A percentile compares a stretch with the other conserved stretches of the same genome.
phyloP scores from a whole-genome alignment of 179 eudicot genomes.

The Amaranthus tricolor region DNA sequence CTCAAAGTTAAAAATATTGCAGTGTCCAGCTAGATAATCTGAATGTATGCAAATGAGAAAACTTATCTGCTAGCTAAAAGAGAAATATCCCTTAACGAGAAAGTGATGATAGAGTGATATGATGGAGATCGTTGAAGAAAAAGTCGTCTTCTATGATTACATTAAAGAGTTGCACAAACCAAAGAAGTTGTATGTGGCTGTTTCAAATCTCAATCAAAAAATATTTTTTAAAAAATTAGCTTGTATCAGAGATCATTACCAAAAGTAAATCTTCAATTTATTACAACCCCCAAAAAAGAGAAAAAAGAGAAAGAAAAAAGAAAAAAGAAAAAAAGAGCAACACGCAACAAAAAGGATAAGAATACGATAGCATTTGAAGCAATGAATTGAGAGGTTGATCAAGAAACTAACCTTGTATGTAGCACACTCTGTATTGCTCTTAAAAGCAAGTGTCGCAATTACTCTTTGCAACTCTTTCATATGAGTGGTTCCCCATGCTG shows the following conservation, averaged over 20 bases:
- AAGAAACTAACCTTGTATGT: conserved; percentile 72
- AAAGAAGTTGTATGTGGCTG: background rate
- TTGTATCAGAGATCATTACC: background rate
- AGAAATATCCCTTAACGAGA: background rate
- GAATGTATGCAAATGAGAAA: background rate
- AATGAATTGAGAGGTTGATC: background rate
- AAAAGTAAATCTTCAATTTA: background rate
- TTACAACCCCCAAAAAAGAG: background rate
- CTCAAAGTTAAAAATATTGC: background rate
- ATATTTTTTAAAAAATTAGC: too few relatives aligned
- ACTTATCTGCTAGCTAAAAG: background rate
- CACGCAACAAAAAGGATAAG: background rate
- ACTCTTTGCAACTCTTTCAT: conserved; percentile 95
- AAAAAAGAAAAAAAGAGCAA: background rate
- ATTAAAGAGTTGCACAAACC: background rate
- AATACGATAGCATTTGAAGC: too few relatives aligned
- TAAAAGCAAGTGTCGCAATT: conserved; percentile 89
- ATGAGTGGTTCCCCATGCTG: conserved; percentile 91
- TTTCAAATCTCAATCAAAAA: background rate
- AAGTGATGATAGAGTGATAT: background rate
- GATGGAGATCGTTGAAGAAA: too few relatives aligned
- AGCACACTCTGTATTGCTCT: conserved; percentile 77
- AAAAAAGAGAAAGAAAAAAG: background rate
- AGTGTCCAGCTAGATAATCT: background rate
- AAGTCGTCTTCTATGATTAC: too few relatives aligned